Percentiles rank a stretch among this genome's conserved stretches.
phyloP scores from a whole-genome alignment of 75 land plant genomes.

The Pinus taeda region DNA sequence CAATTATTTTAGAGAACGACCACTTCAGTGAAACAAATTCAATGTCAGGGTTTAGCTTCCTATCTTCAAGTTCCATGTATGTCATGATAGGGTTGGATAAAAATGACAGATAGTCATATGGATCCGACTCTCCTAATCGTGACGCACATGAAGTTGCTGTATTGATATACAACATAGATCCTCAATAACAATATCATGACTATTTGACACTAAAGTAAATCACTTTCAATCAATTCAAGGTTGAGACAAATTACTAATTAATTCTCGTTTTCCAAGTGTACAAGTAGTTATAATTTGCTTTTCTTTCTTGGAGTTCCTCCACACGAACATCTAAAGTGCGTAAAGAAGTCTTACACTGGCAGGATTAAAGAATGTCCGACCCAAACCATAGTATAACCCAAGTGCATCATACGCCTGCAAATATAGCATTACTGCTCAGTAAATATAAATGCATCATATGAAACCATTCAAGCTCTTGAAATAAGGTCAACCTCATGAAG shows the following conservation, averaged over 20 bases:
- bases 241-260: neutral
- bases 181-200: too few relatives aligned
- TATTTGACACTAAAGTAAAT: neutral
- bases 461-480: neutral
- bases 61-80: neutral
- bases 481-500: neutral
- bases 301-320: neutral
- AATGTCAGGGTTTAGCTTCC: too few relatives aligned
- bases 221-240: neutral
- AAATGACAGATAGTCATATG: too few relatives aligned
- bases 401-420: slow-evolving; percentile 74
- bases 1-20: too few relatives aligned
- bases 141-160: too few relatives aligned
- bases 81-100: neutral
- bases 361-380: slow-evolving; percentile 76
- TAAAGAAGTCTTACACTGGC: slow-evolving; percentile 58
- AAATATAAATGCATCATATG: neutral
- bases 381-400: slow-evolving; percentile 74
- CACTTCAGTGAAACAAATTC: too few relatives aligned
- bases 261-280: neutral
- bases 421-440: neutral
- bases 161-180: too few relatives aligned
- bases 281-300: neutral
- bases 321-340: neutral
- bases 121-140: too few relatives aligned